These are phyloP conservation scores for Pisolithus microcarpus DNA, from an alignment of 768 basidiomycete genomes.

Conservation along the genomic window DNA sequence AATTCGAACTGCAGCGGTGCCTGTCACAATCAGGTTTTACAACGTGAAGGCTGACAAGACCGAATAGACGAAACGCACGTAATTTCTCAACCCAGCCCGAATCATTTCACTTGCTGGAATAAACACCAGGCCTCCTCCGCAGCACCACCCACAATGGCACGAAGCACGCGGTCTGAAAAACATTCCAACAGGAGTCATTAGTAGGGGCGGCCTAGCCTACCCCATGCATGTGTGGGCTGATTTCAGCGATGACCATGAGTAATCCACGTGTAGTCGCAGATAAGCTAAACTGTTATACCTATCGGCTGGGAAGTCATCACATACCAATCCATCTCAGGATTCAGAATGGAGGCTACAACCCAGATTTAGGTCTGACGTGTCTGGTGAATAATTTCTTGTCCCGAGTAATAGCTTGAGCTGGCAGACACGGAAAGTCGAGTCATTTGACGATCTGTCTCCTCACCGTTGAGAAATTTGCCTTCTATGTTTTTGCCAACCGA, in stretches of 20 bases:
- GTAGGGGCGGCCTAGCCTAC: no score
- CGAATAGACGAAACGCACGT: constrained; percentile 43
- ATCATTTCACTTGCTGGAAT: constrained; percentile 84
- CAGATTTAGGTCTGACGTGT: no score
- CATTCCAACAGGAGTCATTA: constrained; percentile 90
- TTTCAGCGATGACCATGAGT: constrained; percentile 46
- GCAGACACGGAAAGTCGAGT: no score
- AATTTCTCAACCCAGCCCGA: constrained; percentile 98
- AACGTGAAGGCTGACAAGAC: not conserved
- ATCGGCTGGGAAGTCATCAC: constrained; percentile 77
- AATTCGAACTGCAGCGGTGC: constrained; percentile 99
- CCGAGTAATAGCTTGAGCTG: no score
- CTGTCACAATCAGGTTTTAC: constrained; percentile 34
- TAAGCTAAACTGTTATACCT: no score
- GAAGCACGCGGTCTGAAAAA: constrained; percentile 76
- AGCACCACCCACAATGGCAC: constrained; percentile 73
- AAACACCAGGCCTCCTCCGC: constrained; percentile 77
- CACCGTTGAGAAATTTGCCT: constrained; percentile 64
- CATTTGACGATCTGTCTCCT: no score
- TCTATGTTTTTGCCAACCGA: constrained; percentile 92
- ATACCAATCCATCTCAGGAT: constrained; percentile 84
- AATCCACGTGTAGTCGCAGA: not conserved
- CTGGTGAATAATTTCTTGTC: no score
- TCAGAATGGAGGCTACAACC: constrained; percentile 44
- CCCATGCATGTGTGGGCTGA: constrained; percentile 91